phyloP scores from a whole-genome alignment of 257 asterid genomes.

The Echites panduratus region DNA sequence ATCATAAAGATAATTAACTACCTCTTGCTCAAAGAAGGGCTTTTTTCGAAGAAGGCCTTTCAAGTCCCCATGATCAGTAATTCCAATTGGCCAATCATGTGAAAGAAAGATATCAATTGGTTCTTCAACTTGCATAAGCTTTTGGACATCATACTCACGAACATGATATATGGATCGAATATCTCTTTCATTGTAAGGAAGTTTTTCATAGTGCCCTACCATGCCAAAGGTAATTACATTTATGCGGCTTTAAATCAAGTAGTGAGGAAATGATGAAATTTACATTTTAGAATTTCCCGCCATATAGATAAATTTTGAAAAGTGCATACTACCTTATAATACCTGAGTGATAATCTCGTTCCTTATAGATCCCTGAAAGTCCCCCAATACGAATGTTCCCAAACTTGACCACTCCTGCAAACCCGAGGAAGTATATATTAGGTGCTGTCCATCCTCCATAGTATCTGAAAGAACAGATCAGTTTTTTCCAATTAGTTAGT shows the following conservation, averaged over 20 bases:
- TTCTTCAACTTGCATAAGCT: constrained; percentile 89
- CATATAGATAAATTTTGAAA: not conserved
- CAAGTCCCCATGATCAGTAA: constrained; percentile 67
- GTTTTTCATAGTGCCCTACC: constrained; percentile 86
- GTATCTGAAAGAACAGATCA: constrained; percentile 42
- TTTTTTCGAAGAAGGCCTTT: constrained; percentile 55
- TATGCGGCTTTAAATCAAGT: constrained; percentile 9
- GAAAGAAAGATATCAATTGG: constrained; percentile 93
- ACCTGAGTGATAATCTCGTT: constrained; percentile 64
- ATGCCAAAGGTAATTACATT: constrained; percentile 17
- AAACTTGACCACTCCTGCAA: constrained; percentile 82
- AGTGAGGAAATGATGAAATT: not conserved
- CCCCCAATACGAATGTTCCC: constrained; percentile 98
- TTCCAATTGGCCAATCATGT: constrained; percentile 96
- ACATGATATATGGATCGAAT: constrained; percentile 88
- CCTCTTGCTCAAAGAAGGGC: constrained; percentile 76
- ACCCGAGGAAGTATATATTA: constrained; percentile 84
- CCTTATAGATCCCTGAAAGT: constrained; percentile 82
- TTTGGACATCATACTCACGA: constrained; percentile 87
- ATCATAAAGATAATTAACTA: constrained; percentile 26
- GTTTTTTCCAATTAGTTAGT: constrained; percentile 2
- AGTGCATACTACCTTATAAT: constrained; percentile 12
- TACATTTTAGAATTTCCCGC: not conserved
- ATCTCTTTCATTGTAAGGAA: constrained; percentile 71
- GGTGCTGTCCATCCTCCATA: constrained; percentile 99